Conservation (phyloP, 495 filamentous ascomycete genomes). For the Penicillium angulare region DNA sequence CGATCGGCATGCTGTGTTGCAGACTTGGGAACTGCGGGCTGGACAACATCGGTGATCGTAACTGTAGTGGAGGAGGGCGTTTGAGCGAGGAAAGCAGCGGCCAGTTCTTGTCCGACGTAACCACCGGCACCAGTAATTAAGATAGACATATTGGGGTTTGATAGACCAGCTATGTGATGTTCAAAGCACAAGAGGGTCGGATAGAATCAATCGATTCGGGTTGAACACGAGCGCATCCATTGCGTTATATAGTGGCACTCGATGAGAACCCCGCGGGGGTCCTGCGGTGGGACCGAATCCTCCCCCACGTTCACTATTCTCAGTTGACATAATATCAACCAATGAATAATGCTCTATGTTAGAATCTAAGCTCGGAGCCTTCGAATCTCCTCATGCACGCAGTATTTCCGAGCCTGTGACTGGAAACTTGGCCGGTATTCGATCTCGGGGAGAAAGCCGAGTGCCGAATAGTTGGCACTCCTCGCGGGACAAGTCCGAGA, state of each 20-base stretch:
- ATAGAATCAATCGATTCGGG: neutral
- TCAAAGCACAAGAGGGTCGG: neutral
- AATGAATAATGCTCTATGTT: conserved; percentile 1
- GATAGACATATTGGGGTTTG: conserved; percentile 55
- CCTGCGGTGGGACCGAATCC: neutral
- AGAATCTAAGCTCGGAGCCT: neutral
- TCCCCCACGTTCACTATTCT: conserved; percentile 18
- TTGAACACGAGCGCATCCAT: neutral
- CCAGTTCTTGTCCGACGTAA: conserved; percentile 68
- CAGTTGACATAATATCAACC: neutral
- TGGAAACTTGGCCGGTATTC: neutral
- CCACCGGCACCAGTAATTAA: conserved; percentile 73
- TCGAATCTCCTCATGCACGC: conserved; percentile 11
- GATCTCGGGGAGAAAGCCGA: conserved; percentile 36
- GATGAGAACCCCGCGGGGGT: conserved; percentile 11
- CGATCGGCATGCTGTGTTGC: conserved; percentile 42
- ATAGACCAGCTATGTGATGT: no score
- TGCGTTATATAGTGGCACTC: conserved; percentile 14
- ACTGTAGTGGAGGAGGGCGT: conserved; percentile 50
- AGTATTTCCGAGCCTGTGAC: conserved; percentile 30
- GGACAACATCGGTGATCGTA: conserved; percentile 63
- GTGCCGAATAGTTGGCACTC: conserved; percentile 19
- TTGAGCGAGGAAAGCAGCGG: conserved; percentile 56
- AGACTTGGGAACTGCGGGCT: conserved; percentile 52
- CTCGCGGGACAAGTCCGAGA: conserved; percentile 42